phyloP scores from a whole-genome alignment of 768 basidiomycete species.

The Serendipita sp. region DNA sequence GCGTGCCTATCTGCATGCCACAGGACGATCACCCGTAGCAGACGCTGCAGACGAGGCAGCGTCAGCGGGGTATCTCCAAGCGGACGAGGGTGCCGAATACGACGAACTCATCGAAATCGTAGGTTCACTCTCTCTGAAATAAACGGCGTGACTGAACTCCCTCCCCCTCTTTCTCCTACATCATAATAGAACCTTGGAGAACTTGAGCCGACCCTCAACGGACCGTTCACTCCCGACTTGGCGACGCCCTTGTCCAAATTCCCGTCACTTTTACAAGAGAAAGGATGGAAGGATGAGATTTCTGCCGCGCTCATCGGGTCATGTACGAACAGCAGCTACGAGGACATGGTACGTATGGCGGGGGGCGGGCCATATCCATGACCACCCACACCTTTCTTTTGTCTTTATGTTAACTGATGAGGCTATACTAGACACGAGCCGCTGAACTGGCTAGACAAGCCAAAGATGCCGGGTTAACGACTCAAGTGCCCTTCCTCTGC shows the following conservation, averaged over 20 bases:
- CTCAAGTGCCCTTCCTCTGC: slow-evolving; percentile 70
- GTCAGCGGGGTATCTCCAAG: slow-evolving; percentile 53
- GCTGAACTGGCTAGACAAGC: slow-evolving; percentile 87
- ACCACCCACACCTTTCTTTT: background rate
- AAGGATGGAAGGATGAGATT: slow-evolving; percentile 88
- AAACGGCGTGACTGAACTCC: background rate
- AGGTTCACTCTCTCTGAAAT: slow-evolving; percentile 20
- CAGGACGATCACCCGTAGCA: slow-evolving; percentile 75
- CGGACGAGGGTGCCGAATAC: slow-evolving; percentile 83
- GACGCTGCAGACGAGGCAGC: slow-evolving; percentile 76
- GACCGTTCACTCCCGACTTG: slow-evolving; percentile 94
- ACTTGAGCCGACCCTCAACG: slow-evolving; percentile 85
- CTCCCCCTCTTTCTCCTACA: background rate
- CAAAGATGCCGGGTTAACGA: slow-evolving; percentile 59
- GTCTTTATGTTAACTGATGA: slow-evolving; percentile 8
- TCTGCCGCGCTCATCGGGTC: slow-evolving; percentile 90
- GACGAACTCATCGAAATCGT: slow-evolving; percentile 92
- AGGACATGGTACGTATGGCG: slow-evolving; percentile 86
- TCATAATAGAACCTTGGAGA: slow-evolving; percentile 59
- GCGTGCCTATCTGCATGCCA: slow-evolving; percentile 79
- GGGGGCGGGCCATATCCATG: slow-evolving; percentile 11
- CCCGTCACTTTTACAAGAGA: slow-evolving; percentile 56
- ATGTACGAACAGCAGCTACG: slow-evolving; percentile 98
- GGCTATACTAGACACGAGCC: slow-evolving; percentile 54
- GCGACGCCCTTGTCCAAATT: slow-evolving; percentile 90